These are phyloP conservation scores for Hygrophila difformis DNA, from an alignment of 257 asterid genomes.

Conservation along the genomic window DNA sequence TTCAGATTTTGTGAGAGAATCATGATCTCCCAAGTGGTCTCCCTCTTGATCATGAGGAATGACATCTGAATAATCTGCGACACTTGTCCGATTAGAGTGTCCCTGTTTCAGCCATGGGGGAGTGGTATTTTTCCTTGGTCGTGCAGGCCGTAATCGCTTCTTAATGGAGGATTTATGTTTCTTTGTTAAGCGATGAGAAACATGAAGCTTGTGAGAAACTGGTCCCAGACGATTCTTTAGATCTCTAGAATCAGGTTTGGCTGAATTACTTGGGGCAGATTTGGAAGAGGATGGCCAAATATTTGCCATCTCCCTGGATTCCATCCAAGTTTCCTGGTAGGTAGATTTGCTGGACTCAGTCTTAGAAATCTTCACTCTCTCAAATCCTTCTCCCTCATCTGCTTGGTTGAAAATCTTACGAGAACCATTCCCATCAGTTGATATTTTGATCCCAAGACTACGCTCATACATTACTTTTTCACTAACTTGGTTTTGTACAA, in stretches of 20 bases:
- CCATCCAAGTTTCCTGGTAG: conserved; percentile 22
- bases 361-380: conserved; percentile 17
- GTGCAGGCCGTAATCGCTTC: conserved; percentile 48
- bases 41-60: conserved; percentile 27
- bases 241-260: conserved; percentile 33
- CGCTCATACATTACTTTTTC: conserved; percentile 16
- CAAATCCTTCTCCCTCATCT: conserved; percentile 24
- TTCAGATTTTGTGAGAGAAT: conserved; percentile 30
- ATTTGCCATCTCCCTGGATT: conserved; percentile 13
- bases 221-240: conserved; percentile 62
- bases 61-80: conserved; percentile 24
- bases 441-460: conserved; percentile 24
- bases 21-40: conserved; percentile 23
- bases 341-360: too few relatives aligned
- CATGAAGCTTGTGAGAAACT: conserved; percentile 32
- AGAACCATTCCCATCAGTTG: conserved; percentile 35
- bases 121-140: conserved; percentile 22
- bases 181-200: conserved; percentile 31
- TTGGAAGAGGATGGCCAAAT: conserved; percentile 24
- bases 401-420: conserved; percentile 25
- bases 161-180: conserved; percentile 36
- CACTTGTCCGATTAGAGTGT: conserved; percentile 16
- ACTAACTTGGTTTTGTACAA: conserved; percentile 20
- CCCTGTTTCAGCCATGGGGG: conserved; percentile 45
- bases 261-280: conserved; percentile 16